Base-by-base conservation (phyloP, 2,329 filamentous ascomycete species). In the Chaetomium strumarium region DNA sequence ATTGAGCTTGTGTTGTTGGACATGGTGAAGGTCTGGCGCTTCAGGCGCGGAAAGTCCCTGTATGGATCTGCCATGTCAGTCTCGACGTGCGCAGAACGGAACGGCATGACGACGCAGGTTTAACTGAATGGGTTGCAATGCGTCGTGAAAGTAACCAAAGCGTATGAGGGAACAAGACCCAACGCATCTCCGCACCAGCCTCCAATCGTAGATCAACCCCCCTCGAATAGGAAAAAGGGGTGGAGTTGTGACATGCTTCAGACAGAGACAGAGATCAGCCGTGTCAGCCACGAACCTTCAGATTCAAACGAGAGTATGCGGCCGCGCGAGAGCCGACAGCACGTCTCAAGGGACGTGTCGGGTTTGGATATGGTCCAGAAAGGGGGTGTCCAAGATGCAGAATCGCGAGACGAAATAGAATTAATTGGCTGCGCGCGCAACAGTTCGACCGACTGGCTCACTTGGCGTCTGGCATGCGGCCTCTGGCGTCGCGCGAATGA, bases 21-120 rank as follows among this genome's bases (percentile, higher is more conserved):
- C 67, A 69, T 69, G 53, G 53, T 55, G 59, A 67, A 63, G 46
- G 50, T 44, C 46, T 60, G 56, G 47, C 62, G 63, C 54, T 54
- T 60, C 37, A 66, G 54, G 55, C 62, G 53, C 30, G 63, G 62
- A 31, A 56, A 53, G 24, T 51, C 55, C 50, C 65, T 68, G 49
- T 54, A 55, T 29, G 53, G 46, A 39, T 53, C 48, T 20, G 51
- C 47, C 64, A 64, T 68, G 59, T 68, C 60, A 68, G 65, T 58
- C 39, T 52, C 40, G 33, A 42, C 10, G 16, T 34, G 19, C 13
- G 42, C 33, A 16, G 19, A 40, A 51, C n/a, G 17, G 19, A 40
- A 51, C n/a, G 42, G 45, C 37, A 53, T 46, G 9, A 49, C 17
- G 34, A n/a, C 24, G 24, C 24, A n/a, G n/a, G 24, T 24, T 24